phyloP scores from a whole-genome alignment of 768 basidiomycete species.

The Crepidotus variabilis region DNA sequence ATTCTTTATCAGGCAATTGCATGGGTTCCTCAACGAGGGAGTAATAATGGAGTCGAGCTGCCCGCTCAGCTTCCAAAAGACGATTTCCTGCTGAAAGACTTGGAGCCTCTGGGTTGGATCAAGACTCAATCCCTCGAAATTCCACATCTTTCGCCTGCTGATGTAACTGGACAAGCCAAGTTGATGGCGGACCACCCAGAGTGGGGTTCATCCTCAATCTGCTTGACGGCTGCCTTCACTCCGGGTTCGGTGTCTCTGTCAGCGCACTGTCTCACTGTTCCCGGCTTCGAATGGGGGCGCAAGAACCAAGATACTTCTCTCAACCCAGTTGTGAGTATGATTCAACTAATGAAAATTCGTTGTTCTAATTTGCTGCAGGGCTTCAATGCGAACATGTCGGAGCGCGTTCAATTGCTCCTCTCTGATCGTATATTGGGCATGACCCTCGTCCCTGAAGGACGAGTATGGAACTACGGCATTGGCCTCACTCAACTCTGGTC shows the following conservation, averaged over 20 bases:
- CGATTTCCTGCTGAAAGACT: constrained; percentile 90
- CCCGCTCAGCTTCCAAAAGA: constrained; percentile 89
- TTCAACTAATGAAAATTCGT: constrained; percentile 1
- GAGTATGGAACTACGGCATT: constrained; percentile 96
- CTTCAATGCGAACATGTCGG: constrained; percentile 99
- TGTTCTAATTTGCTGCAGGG: constrained; percentile 40
- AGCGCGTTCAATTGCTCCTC: constrained; percentile 86
- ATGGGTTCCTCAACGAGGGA: constrained; percentile 98
- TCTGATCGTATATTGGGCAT: constrained; percentile 96
- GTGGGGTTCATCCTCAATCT: constrained; percentile 92
- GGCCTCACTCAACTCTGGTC: constrained; percentile 92
- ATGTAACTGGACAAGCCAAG: constrained; percentile 93
- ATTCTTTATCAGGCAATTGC: constrained; percentile 58
- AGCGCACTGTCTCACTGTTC: constrained; percentile 84
- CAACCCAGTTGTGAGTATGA: constrained; percentile 59
- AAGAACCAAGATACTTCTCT: constrained; percentile 86
- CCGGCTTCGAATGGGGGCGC: constrained; percentile 97
- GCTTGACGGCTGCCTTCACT: constrained; percentile 93
- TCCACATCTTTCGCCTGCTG: constrained; percentile 87
- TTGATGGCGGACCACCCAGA: constrained; percentile 96
- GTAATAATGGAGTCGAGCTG: constrained; percentile 91
- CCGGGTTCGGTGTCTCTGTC: constrained; percentile 96
- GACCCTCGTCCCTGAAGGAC: constrained; percentile 91
- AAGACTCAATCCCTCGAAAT: constrained; percentile 96
- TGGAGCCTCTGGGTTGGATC: constrained; percentile 94